Evolutionary conservation across 129 eudicot species (phyloP), one percentile per base, ranked within the genome.

Genomic region (Helichrysum umbraculigerum): DNA sequence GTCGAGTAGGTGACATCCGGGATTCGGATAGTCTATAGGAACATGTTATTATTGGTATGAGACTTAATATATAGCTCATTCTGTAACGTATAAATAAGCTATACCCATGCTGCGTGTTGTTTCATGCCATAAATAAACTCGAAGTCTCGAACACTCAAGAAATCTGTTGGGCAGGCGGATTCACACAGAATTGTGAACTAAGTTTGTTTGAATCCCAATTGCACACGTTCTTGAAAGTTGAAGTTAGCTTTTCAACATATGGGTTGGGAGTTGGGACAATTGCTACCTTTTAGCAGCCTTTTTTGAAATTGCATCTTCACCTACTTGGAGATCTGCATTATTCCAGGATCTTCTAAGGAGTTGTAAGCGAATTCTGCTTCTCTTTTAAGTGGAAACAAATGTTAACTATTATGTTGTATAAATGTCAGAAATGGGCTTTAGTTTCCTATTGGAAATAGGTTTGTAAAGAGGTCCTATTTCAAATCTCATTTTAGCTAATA

Each of bases 1-100:
- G 32, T 70, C 34, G 35, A 29, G 69, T 47, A 66, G 32, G 5
- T 66, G 73, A n/a, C 67, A 34, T 54, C 25, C 37, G 44, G 30
- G 76, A 19, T 58, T 52, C 29, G 19, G 32, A 64, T 30, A 64
- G 50, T 32, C 42, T 44, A 66, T 41, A 14, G 19, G 16, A 21
- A 7, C 35, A 37, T 73, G n/a, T 4, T 64, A 29, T 14, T 21
- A 11, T 61, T 25, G 35, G 35, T 61, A 25, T 4, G 66, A 61
- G 66, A 11, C 35, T 25, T 28, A 7, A 25, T 2, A 9, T 61
- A 61, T 61, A 61, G 17, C 33, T 60, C 1, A 16, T 30, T 32
- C n/a, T 4, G 44, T 64, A n/a, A n/a, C n/a, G n/a, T n/a, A n/a
- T n/a, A n/a, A n/a, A n/a, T n/a, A n/a, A n/a, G n/a, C n/a, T n/a